These are phyloP conservation scores for Hirsutella rhossiliensis DNA, from an alignment of 2,329 filamentous ascomycete genomes.

Conservation along the genomic window DNA sequence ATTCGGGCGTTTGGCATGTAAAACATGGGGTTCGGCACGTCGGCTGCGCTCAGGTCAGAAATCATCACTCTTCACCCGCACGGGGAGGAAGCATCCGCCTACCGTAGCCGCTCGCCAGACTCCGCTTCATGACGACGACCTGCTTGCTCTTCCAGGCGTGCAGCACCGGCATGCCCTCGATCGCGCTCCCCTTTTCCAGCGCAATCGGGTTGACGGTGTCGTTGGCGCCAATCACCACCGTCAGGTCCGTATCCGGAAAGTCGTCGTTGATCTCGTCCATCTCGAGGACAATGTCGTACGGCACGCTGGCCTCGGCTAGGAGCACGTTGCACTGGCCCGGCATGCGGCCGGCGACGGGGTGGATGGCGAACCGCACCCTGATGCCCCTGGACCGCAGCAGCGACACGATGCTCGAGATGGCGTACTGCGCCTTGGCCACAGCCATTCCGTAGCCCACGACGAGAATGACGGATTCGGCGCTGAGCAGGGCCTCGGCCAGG, in stretches of 20 bases:
- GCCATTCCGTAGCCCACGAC: constrained; percentile 92
- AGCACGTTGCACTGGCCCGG: constrained; percentile 88
- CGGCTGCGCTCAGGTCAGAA: constrained; percentile 35
- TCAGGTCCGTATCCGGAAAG: constrained; percentile 74
- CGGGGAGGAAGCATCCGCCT: constrained; percentile 16
- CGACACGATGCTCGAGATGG: constrained; percentile 69
- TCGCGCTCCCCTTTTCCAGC: constrained; percentile 68
- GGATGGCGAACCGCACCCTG: constrained; percentile 79
- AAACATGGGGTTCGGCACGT: constrained; percentile 90
- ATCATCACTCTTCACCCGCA: background rate
- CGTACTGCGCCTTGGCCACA: constrained; percentile 86
- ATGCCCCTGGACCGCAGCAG: constrained; percentile 64
- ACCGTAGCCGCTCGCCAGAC: constrained; percentile 82
- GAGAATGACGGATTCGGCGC: constrained; percentile 77
- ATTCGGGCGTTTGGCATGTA: constrained; percentile 83
- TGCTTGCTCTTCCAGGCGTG: constrained; percentile 93
- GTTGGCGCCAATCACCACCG: constrained; percentile 82
- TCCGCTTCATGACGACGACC: constrained; percentile 86
- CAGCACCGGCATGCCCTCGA: constrained; percentile 86
- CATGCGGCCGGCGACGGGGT: constrained; percentile 85
- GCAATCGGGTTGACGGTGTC: constrained; percentile 90
- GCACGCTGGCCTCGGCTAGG: constrained; percentile 75
- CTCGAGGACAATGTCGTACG: constrained; percentile 84
- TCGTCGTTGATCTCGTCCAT: constrained; percentile 97
- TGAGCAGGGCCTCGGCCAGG: constrained; percentile 60